Percentiles rank a stretch among this genome's conserved stretches.
Evolutionary conservation across 2,329 filamentous ascomycete species (phyloP).

Genomic region (Nemania sp.): DNA sequence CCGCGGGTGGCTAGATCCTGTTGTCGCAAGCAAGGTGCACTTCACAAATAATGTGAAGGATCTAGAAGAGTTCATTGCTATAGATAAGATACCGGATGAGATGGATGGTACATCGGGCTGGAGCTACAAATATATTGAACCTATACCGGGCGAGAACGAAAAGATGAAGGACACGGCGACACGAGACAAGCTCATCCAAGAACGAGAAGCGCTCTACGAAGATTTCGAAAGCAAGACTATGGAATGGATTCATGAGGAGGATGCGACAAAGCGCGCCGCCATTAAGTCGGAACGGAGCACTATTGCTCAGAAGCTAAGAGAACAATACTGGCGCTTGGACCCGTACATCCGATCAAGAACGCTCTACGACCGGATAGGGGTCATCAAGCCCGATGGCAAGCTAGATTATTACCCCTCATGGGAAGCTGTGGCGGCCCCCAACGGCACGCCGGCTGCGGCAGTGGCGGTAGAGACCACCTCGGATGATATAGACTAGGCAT

Average conservation of each 20-base stretch:
- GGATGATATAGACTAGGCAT: constrained; percentile 60
- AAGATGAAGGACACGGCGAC: constrained; percentile 74
- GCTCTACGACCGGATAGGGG: constrained; percentile 84
- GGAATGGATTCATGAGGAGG: constrained; percentile 74
- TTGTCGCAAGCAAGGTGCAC: constrained; percentile 93
- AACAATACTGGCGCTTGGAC: constrained; percentile 90
- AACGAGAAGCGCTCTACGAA: constrained; percentile 73
- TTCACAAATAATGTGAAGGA: constrained; percentile 88
- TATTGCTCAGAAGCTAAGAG: constrained; percentile 72
- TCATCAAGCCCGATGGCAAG: constrained; percentile 75
- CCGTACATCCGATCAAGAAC: constrained; percentile 85
- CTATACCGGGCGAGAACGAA: constrained; percentile 79
- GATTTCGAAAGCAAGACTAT: constrained; percentile 81
- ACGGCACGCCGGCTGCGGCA: constrained; percentile 43
- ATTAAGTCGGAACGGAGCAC: constrained; percentile 69
- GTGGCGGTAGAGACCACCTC: constrained; percentile 53
- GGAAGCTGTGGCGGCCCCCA: constrained; percentile 38
- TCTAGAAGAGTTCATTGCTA: constrained; percentile 79
- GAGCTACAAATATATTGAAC: constrained; percentile 85
- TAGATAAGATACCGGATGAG: constrained; percentile 79
- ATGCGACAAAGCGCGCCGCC: constrained; percentile 59
- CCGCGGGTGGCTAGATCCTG: constrained; percentile 94
- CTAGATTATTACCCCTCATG: constrained; percentile 74
- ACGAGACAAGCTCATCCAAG: constrained; percentile 71
- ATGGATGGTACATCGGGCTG: constrained; percentile 89